Conservation (phyloP, 148 eudicot species). For the Amaranthus palmeri region DNA sequence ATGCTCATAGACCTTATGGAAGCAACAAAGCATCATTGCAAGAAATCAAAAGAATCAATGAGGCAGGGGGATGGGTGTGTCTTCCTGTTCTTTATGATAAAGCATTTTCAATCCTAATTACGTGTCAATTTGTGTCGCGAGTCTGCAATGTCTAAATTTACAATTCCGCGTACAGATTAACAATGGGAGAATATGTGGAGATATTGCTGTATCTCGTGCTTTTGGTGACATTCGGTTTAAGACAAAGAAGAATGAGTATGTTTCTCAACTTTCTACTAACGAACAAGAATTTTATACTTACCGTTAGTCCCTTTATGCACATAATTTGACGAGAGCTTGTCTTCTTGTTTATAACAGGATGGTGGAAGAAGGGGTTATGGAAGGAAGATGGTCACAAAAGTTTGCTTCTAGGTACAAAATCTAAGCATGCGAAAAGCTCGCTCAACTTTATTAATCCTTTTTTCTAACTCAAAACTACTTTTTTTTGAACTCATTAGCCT, state of each 20-base stretch:
- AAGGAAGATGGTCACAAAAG: constrained; percentile 79
- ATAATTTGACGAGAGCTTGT: constrained; percentile 13
- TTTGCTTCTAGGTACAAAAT: constrained; percentile 69
- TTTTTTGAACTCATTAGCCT: not conserved
- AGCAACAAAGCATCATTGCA: constrained; percentile 61
- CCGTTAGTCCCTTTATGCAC: constrained; percentile 6
- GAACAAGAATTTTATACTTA: not conserved
- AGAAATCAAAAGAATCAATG: constrained; percentile 78
- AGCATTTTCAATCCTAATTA: not conserved
- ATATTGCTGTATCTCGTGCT: constrained; percentile 93
- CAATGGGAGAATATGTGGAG: constrained; percentile 97
- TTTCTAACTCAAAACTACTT: too few relatives aligned
- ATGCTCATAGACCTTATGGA: constrained; percentile 93
- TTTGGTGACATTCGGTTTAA: constrained; percentile 96
- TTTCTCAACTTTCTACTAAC: constrained; percentile 17
- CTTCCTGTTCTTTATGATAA: constrained; percentile 24
- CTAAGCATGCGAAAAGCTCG: not conserved
- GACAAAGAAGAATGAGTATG: constrained; percentile 86
- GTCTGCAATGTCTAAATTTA: not conserved
- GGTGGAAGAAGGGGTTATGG: constrained; percentile 73
- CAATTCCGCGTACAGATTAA: constrained; percentile 44
- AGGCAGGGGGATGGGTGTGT: constrained; percentile 99
- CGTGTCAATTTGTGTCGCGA: not conserved
- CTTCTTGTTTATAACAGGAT: constrained; percentile 43
- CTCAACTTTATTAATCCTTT: too few relatives aligned